These are phyloP conservation scores for Ogataea minuta DNA, from an alignment of 805 yeast species.

Conservation along the genomic window DNA sequence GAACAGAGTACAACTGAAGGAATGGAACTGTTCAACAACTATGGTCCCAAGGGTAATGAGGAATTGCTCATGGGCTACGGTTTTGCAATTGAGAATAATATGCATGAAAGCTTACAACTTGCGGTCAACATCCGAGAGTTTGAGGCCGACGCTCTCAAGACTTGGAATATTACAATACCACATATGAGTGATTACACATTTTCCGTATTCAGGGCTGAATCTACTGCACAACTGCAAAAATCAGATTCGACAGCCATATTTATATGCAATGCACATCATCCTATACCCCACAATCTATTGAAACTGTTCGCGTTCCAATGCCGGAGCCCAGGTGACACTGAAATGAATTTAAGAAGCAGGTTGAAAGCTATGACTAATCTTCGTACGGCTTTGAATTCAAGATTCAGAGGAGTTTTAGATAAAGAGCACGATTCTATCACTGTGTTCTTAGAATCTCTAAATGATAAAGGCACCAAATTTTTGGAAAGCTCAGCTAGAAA, in stretches of 20 bases:
- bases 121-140: conserved; percentile 49
- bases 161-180: conserved; percentile 29
- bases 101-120: conserved; percentile 57
- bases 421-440: conserved; percentile 18
- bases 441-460: not conserved
- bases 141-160: conserved; percentile 2
- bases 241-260: conserved; percentile 18
- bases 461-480: too few species aligned
- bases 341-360: conserved; percentile 47
- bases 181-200: conserved; percentile 29
- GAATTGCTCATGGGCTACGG: conserved; percentile 83
- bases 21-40: conserved; percentile 68
- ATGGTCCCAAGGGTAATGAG: conserved; percentile 86
- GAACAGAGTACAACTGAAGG: conserved; percentile 5
- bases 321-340: conserved; percentile 45
- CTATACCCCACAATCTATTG: conserved; percentile 46
- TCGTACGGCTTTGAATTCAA: conserved; percentile 50
- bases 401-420: conserved; percentile 28
- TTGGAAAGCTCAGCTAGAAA: conserved; percentile 1
- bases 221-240: not conserved
- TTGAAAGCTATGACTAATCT: conserved; percentile 63
- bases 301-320: conserved; percentile 53
- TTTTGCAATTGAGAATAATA: conserved; percentile 57
- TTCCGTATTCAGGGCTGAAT: conserved; percentile 16
- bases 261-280: conserved; percentile 28